phyloP scores from a whole-genome alignment of 352 stramenopile species.

The Pythium dissotocum region DNA sequence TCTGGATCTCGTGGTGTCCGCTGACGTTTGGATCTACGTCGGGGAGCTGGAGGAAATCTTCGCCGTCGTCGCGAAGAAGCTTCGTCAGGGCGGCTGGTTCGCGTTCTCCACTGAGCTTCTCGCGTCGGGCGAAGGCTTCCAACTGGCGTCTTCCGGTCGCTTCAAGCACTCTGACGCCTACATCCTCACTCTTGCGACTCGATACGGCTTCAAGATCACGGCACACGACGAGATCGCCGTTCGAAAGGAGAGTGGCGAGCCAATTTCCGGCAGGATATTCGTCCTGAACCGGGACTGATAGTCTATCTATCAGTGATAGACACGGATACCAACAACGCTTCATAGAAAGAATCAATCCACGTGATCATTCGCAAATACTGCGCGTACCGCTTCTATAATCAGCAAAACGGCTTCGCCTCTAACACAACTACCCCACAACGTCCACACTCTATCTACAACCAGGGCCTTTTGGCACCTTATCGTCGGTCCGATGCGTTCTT shows the following conservation, averaged over 20 bases:
- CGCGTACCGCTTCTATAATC: slow-evolving; percentile 1
- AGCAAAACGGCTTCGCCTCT: neutral
- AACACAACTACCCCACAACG: neutral
- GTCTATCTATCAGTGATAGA: neutral
- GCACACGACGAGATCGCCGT: slow-evolving; percentile 51
- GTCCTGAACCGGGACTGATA: slow-evolving; percentile 35
- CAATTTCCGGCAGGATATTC: slow-evolving; percentile 70
- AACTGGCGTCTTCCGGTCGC: slow-evolving; percentile 66
- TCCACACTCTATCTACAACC: neutral
- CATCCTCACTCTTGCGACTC: slow-evolving; percentile 42
- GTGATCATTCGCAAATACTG: slow-evolving; percentile 18
- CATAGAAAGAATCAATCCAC: slow-evolving; percentile 13
- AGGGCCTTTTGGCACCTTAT: neutral
- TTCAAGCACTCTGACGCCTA: slow-evolving; percentile 80
- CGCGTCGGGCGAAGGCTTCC: slow-evolving; percentile 28
- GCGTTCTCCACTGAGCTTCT: slow-evolving; percentile 76
- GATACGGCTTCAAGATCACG: slow-evolving; percentile 41
- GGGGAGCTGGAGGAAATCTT: slow-evolving; percentile 69
- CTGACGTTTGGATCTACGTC: slow-evolving; percentile 90
- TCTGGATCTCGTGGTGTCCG: slow-evolving; percentile 70
- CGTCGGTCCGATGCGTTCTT: slow-evolving; percentile 25
- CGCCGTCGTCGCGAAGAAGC: slow-evolving; percentile 41
- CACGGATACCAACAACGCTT: neutral
- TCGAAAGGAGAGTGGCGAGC: slow-evolving; percentile 70
- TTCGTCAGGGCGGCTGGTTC: slow-evolving; percentile 46